Evolutionary conservation across 2,329 filamentous ascomycete genomes (phyloP).

Genomic region (Fusarium sp.): DNA sequence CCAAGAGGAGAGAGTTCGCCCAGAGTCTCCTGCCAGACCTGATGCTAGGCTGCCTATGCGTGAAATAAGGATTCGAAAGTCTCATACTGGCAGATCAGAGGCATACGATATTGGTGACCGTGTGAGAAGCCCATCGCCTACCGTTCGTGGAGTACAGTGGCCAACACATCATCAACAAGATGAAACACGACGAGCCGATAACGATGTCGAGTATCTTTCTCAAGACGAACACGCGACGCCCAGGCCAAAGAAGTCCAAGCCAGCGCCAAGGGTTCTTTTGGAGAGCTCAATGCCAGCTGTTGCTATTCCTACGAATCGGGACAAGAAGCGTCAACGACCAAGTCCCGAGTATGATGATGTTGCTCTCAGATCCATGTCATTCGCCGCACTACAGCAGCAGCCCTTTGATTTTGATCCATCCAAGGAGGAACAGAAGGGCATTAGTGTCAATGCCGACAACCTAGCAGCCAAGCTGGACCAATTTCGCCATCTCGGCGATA

Average conservation of each 20-base stretch:
- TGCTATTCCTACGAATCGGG: constrained; percentile 32
- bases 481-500: constrained; percentile 59
- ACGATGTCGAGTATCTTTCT: constrained; percentile 32
- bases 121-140: constrained; percentile 43
- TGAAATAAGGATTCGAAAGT: constrained; percentile 48
- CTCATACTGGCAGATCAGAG: constrained; percentile 40
- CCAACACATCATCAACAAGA: constrained; percentile 30
- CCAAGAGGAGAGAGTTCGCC: constrained; percentile 31
- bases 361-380: constrained; percentile 66
- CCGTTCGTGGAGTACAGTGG: constrained; percentile 37
- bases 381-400: constrained; percentile 61
- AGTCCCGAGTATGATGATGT: constrained; percentile 69
- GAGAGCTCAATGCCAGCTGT: constrained; percentile 42
- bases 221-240: constrained; percentile 39
- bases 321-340: constrained; percentile 57
- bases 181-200: constrained; percentile 36
- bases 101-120: constrained; percentile 32
- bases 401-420: constrained; percentile 70
- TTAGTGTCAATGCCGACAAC: constrained; percentile 54
- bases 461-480: constrained; percentile 63
- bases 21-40: constrained; percentile 40
- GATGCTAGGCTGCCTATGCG: constrained; percentile 56
- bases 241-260: constrained; percentile 40
- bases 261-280: constrained; percentile 32
- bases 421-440: constrained; percentile 53